Conservation (phyloP, 2,329 filamentous ascomycete genomes). For the Biscogniauxia marginata region DNA sequence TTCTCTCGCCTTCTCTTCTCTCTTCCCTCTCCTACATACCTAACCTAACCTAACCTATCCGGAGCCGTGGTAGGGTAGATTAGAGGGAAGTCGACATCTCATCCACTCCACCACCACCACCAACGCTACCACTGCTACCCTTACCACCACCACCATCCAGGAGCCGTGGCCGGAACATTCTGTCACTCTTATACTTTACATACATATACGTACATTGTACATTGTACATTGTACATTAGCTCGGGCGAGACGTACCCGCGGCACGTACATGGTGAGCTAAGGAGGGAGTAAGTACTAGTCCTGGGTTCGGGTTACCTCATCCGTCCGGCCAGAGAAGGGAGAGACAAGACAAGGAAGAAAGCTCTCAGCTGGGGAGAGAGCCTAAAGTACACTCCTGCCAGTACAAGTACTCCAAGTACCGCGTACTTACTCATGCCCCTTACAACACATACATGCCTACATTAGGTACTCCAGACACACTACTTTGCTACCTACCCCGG, state of each 20-base stretch:
- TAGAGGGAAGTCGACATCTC: too few species aligned
- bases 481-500: neutral
- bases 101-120: slow-evolving; percentile 17
- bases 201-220: neutral
- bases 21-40: too few species aligned
- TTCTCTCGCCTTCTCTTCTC: too few species aligned
- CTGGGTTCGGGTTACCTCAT: slow-evolving; percentile 1
- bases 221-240: neutral
- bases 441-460: slow-evolving; percentile 1
- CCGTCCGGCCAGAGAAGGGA: neutral
- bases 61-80: too few species aligned
- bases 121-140: slow-evolving; percentile 4
- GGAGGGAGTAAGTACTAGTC: neutral
- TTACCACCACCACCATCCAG: neutral
- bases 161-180: neutral
- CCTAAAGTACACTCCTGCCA: neutral
- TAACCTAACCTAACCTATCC: too few species aligned
- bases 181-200: neutral
- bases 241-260: too few species aligned
- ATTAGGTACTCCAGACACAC: neutral
- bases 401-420: neutral
- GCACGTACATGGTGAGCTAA: too few species aligned
- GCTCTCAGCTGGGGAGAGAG: neutral
- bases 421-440: slow-evolving; percentile 1
- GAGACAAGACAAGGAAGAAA: neutral